Base-by-base conservation (phyloP, 352 stramenopile species). In the Pythium pyrilobum region DNA sequence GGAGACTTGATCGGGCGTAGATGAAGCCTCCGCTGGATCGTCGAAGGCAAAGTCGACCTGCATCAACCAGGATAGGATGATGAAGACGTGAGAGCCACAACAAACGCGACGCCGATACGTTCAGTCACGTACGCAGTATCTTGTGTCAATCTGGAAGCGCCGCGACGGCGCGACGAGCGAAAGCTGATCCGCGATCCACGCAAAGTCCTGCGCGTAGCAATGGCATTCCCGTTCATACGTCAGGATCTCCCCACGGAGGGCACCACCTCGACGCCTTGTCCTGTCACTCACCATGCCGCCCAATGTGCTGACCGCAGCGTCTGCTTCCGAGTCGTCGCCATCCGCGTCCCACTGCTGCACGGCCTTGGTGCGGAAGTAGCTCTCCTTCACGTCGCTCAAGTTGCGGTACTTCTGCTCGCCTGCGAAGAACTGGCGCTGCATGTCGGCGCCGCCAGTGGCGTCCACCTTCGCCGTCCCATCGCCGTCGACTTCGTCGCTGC, bases 101-200 rank as follows among this genome's bases (percentile, higher is more conserved):
- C 28, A 13, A 32, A 27, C 8, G 6, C 37, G 15, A 12, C n/a
- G n/a, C n/a, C n/a, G n/a, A n/a, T n/a, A n/a, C n/a, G n/a, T n/a
- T n/a, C n/a, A n/a, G n/a, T n/a, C n/a, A n/a, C 78, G 68, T 52
- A 90, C 80, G 41, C 77, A 87, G 47, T 86, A 89, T 67, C 88
- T 89, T 2, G 68, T 59, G 36, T 92, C 79, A 52, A 92, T 81
- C 27, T 71, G 66, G 53, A 83, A 90, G 25, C 81, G 79, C 20
- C 76, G 57, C 15, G 66, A 60, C 9, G 72, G 81, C 27, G 69
- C 16, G 21, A 90, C 63, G 3, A 52, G 47, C 31, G 69, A 29
- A 32, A 92, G 49, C 40, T 90, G 79, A 29, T 69, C 63, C 1
- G 69, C 77, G 40, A 92, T 77, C 74, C 73, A 89, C 20, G 70